Evolutionary conservation across 2,329 filamentous ascomycete species (phyloP).

Genomic region (Ophiostoma sp.): DNA sequence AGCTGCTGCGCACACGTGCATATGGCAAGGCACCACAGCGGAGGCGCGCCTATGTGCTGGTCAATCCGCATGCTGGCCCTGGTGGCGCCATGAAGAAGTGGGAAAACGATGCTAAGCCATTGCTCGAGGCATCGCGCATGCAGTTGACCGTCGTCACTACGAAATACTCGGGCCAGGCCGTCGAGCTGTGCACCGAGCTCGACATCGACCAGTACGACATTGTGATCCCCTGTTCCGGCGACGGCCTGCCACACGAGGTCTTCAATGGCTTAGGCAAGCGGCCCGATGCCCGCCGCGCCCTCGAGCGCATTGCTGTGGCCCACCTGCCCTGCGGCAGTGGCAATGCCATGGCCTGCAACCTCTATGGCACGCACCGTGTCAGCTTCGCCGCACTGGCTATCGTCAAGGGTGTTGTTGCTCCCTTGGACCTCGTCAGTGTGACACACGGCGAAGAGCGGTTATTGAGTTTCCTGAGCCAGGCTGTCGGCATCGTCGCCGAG

Average conservation of each 20-base stretch:
- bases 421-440: conserved; percentile 79
- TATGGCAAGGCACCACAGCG: conserved; percentile 61
- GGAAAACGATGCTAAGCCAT: conserved; percentile 67
- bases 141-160: conserved; percentile 68
- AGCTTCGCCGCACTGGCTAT: conserved; percentile 74
- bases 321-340: conserved; percentile 90
- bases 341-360: conserved; percentile 87
- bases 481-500: conserved; percentile 85
- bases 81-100: conserved; percentile 70
- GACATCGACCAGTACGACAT: conserved; percentile 79
- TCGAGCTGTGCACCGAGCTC: conserved; percentile 66
- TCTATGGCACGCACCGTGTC: conserved; percentile 72
- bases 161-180: conserved; percentile 66
- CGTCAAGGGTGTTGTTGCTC: conserved; percentile 79
- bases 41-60: conserved; percentile 77
- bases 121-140: conserved; percentile 78
- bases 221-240: conserved; percentile 82
- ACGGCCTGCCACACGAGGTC: conserved; percentile 85
- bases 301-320: conserved; percentile 71
- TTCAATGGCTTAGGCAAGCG: conserved; percentile 86
- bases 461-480: conserved; percentile 86
- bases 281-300: conserved; percentile 65
- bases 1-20: conserved; percentile 60
- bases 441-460: conserved; percentile 71
- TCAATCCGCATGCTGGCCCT: conserved; percentile 88